Percentiles rank a stretch among this genome's conserved stretches.
These are phyloP conservation scores for Pseudoturritis turrita DNA, from an alignment of 345 rosid species.

Conservation along the genomic window DNA sequence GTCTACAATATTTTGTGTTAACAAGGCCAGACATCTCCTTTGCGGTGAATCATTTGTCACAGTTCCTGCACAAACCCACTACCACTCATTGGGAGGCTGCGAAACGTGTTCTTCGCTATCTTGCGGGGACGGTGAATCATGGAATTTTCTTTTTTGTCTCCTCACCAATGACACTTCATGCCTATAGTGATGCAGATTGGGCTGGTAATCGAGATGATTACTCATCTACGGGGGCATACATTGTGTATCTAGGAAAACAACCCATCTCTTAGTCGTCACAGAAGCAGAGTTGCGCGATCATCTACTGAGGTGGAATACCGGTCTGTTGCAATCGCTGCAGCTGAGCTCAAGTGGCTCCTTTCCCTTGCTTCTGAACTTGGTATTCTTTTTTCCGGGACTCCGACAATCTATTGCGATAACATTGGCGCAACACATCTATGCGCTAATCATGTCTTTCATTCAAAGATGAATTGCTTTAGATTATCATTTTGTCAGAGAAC, in stretches of 20 bases:
- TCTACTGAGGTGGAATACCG: neutral
- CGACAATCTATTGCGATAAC: too few relatives aligned
- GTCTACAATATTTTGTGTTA: neutral
- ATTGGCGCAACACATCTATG: too few relatives aligned
- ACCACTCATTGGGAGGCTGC: neutral
- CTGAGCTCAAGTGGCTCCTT: too few relatives aligned
- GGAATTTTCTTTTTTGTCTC: neutral
- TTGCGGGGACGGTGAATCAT: neutral
- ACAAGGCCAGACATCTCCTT: neutral
- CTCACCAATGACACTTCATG: neutral
- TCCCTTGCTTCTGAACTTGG: too few relatives aligned
- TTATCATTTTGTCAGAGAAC: too few relatives aligned
- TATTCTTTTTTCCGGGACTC: too few relatives aligned
- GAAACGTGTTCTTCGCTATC: neutral
- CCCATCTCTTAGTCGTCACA: neutral
- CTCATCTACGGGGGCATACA: neutral
- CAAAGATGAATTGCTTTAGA: too few relatives aligned
- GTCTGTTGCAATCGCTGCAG: too few relatives aligned
- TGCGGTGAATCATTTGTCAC: neutral
- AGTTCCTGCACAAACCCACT: neutral
- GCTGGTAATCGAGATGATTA: neutral
- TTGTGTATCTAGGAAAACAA: neutral
- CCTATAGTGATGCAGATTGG: neutral
- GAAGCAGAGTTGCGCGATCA: neutral
- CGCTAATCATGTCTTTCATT: too few relatives aligned